Conservation (phyloP, 352 stramenopile species). For the Aphanomyces cochlioides region DNA sequence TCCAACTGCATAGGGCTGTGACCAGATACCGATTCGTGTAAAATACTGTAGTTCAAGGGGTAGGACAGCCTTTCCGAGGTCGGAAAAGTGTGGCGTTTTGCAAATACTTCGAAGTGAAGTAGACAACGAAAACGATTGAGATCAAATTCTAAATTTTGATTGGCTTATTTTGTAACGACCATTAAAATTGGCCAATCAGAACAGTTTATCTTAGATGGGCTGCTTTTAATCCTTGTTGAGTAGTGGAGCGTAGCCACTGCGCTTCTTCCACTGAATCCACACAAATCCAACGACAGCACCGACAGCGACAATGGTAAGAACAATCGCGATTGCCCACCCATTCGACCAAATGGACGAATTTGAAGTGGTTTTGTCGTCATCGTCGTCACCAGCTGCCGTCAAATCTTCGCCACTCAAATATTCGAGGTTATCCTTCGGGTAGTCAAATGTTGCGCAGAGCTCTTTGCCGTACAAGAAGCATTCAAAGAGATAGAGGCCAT, state of each 20-base stretch:
- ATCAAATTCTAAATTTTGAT: not conserved
- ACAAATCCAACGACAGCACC: not conserved
- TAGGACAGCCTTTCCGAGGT: no score
- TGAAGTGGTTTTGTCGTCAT: not conserved
- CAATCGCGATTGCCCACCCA: not conserved
- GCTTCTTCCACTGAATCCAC: conserved; percentile 2
- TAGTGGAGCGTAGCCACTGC: not conserved
- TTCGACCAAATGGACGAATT: not conserved
- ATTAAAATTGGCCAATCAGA: no score
- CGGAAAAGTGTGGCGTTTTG: no score
- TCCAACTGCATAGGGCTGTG: no score
- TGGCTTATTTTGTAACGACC: not conserved
- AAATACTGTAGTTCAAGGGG: no score
- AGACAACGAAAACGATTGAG: not conserved
- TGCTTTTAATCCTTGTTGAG: not conserved
- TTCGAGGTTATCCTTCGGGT: conserved; percentile 49
- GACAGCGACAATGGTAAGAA: not conserved
- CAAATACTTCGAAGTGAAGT: no score
- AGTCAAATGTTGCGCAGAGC: conserved; percentile 46
- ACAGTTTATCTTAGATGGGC: not conserved
- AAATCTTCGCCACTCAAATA: conserved; percentile 21
- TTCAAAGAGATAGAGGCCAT: conserved; percentile 31
- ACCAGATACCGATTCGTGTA: no score
- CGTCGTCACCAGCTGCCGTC: not conserved
- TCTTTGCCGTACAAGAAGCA: conserved; percentile 32